Evolutionary conservation across 805 yeast species (phyloP), one percentile per base, ranked within the genome.

Genomic region (Metschnikowia santaceciliae): DNA sequence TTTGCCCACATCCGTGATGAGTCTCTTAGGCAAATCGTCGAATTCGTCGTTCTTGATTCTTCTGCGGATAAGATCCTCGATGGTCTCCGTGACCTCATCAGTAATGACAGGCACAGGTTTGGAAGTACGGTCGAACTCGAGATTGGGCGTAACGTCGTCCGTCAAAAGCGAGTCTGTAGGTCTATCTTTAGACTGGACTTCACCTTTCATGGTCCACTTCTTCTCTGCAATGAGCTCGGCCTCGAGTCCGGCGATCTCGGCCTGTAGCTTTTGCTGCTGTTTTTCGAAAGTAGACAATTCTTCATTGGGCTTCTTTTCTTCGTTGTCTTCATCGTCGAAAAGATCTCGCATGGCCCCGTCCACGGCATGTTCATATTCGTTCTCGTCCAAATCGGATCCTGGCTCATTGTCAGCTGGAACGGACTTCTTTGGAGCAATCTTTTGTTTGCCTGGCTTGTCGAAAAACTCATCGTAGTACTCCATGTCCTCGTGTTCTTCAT

Each of bases 41-140:
- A 90, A 92, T 54, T 86, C 83, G 39, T 74, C 81, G 52, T 78
- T 83, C 61, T 79, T 77, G 59, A 94, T 85, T 65, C 98, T 81
- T 60, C 88, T 79, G 66, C 89, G 80, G 61, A 92, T 92, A 71
- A 94, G 74, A 47, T 92, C 97, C 65, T 94, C 99, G 20, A 92
- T 69, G 1, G 87, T 74, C 59, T 88, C 95, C 0, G 98, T 90
- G 10, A 86, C 80, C 56, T 91, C 96, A 59, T 83, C 83, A 0
- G 99, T 94, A 50, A 91, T 88, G 6, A 91, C 90, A 0, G 99
- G 99, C 4, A 90, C 97, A 0, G 99, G 97, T 61, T 92, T 92
- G 7, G 97, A 83, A 6, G 90, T 88, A 62, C 98, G 80, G 61
- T 92, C 99, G 62, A 92, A 94, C 58, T 90, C 95, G 48, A 92